Conservation (phyloP, 2,329 filamentous ascomycete genomes). For the Neopestalotiopsis sp. region DNA sequence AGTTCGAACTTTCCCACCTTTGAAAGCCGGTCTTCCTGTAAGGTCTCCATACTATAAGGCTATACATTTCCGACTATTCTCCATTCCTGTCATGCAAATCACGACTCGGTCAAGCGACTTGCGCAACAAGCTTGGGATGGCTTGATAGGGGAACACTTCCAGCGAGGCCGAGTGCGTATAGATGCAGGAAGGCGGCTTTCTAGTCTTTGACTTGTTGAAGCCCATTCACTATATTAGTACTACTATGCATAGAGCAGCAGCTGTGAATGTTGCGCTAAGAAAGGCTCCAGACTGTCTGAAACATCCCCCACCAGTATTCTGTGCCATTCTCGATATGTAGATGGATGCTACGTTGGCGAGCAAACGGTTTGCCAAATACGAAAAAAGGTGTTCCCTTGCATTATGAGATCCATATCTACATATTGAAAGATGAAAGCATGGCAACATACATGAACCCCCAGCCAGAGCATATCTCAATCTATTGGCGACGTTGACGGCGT, state of each 20-base stretch:
- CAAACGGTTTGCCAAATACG: not conserved
- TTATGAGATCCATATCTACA: not conserved
- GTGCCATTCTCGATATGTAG: too few species aligned
- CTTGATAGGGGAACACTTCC: constrained; percentile 16
- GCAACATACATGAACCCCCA: not conserved
- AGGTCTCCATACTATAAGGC: not conserved
- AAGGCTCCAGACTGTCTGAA: not conserved
- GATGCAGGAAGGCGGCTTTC: not conserved
- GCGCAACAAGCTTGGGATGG: not conserved
- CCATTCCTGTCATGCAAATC: not conserved
- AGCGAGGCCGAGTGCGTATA: not conserved
- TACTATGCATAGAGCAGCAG: not conserved
- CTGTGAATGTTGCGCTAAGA: not conserved
- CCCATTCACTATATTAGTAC: not conserved
- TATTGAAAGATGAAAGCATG: not conserved
- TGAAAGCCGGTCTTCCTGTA: not conserved
- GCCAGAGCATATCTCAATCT: not conserved
- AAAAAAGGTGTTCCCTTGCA: not conserved
- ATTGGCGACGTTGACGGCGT: not conserved
- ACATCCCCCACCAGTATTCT: not conserved
- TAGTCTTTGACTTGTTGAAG: not conserved
- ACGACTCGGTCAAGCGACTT: not conserved
- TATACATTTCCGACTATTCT: not conserved
- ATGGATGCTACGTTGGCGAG: not conserved
- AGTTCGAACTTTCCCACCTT: not conserved